Evolutionary conservation across 352 stramenopile genomes (phyloP), one percentile per base, ranked within the genome.

Genomic region (Globisporangium solare): DNA sequence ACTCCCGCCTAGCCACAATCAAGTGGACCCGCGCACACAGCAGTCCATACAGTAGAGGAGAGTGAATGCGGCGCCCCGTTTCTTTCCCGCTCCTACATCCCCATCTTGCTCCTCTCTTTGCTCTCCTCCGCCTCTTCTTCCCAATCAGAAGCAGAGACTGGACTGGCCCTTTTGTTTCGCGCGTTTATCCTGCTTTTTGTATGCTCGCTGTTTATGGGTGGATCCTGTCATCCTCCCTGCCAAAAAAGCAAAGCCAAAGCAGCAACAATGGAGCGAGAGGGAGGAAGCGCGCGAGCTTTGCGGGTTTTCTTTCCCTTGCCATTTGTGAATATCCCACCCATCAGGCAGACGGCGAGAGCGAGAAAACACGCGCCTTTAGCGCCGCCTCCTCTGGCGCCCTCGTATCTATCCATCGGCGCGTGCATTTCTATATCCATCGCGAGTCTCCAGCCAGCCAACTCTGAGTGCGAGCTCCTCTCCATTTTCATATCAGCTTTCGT

Each of bases 161-260:
- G 22, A 47, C 49, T 55, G 49, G 49, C 49, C 49, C 50, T 56
- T 47, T 56, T 24, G 43, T 41, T 47, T 43, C 39, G 39, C 12
- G 7, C 47, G 18, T 47, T 35, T 11, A 35, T 35, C 15, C 45
- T 56, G 35, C 5, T 2, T 39, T 56, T 56, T 56, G 50, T 56
- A 56, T 56, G 32, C 18, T 41, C 20, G 11, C 17, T 43, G 39
- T n/a, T 35, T 43, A 10, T 43, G 39, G 17, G 39, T 43, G 39
- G 39, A 43, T 43, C n/a, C 39, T 43, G 27, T 6, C 27, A 35
- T n/a, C n/a, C 27, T 35, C 27, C 27, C 27, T 6, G 3, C 27
- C 6, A 35, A 35, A 35, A 35, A 35, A 10, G 3, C 7, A 7
- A 35, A 35, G 27, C 27, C n/a, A n/a, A n/a, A n/a, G n/a, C n/a